Percentiles rank a stretch among this genome's conserved stretches.
phyloP scores from a whole-genome alignment of 768 basidiomycete genomes.

The Boletus insuetus region DNA sequence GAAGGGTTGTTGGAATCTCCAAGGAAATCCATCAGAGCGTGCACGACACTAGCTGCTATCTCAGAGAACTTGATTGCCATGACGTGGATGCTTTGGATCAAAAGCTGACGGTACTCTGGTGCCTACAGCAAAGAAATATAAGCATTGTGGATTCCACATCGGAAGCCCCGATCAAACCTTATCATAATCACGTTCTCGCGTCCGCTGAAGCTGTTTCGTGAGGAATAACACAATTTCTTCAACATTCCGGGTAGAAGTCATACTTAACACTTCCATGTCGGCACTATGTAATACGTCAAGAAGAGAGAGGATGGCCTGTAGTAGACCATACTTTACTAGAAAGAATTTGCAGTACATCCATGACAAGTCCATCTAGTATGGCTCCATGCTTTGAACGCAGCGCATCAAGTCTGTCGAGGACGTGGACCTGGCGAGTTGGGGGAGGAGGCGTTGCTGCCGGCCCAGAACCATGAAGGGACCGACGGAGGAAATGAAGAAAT shows the following conservation, averaged over 20 bases:
- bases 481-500: too few relatives aligned
- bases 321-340: conserved; percentile 50
- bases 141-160: background rate
- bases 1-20: conserved; percentile 94
- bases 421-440: too few relatives aligned
- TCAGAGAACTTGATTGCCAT: conserved; percentile 97
- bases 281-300: conserved; percentile 46
- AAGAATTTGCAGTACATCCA: conserved; percentile 92
- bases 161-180: conserved; percentile 51
- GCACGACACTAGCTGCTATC: conserved; percentile 92
- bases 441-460: too few relatives aligned
- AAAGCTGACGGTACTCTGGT: conserved; percentile 90
- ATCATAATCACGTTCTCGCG: conserved; percentile 88
- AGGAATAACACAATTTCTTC: conserved; percentile 96
- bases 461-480: too few relatives aligned
- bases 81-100: conserved; percentile 96
- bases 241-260: conserved; percentile 92
- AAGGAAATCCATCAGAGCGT: conserved; percentile 91
- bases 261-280: conserved; percentile 93
- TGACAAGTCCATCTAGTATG: conserved; percentile 86
- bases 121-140: conserved; percentile 47
- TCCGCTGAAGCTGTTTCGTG: conserved; percentile 96
- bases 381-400: conserved; percentile 84
- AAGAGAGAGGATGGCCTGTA: background rate
- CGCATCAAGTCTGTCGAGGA: conserved; percentile 84